Conservation (phyloP, 1,284 basidiomycete species). For the Sphaerobolus stellatus region DNA sequence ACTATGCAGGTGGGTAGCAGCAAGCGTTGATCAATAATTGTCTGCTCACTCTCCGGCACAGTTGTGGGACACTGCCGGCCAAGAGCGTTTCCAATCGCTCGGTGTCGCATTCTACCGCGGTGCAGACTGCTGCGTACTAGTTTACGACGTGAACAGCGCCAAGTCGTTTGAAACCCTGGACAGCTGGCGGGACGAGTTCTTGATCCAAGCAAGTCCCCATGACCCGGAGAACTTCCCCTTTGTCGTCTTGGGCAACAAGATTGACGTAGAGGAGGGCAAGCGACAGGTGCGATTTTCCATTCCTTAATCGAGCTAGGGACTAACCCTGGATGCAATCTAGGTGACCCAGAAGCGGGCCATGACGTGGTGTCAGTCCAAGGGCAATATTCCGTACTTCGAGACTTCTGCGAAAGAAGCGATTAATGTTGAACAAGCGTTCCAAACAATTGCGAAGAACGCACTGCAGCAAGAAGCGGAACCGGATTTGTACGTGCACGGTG, state of each 20-base stretch:
- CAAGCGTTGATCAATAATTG: background rate
- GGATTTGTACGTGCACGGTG: slow-evolving; percentile 68
- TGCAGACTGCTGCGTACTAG: slow-evolving; percentile 98
- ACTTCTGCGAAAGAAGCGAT: slow-evolving; percentile 99
- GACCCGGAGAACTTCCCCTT: slow-evolving; percentile 99
- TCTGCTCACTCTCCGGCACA: slow-evolving; percentile 31
- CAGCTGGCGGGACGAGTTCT: slow-evolving; percentile 96
- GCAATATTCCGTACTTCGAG: slow-evolving; percentile 99
- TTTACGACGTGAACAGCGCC: slow-evolving; percentile 98
- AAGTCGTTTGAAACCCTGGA: slow-evolving; percentile 99
- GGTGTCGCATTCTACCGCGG: slow-evolving; percentile 99
- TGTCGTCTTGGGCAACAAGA: slow-evolving; percentile 98
- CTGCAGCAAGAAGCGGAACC: slow-evolving; percentile 96
- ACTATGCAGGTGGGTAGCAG: slow-evolving; percentile 86
- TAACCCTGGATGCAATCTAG: slow-evolving; percentile 38
- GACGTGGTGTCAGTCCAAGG: slow-evolving; percentile 99
- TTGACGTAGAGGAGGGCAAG: slow-evolving; percentile 99
- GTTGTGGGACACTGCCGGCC: slow-evolving; percentile 99
- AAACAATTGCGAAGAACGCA: slow-evolving; percentile 98
- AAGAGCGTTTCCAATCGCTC: slow-evolving; percentile 98
- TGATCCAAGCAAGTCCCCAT: slow-evolving; percentile 96
- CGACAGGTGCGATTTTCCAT: slow-evolving; percentile 69
- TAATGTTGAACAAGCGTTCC: slow-evolving; percentile 99
- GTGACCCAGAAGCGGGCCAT: slow-evolving; percentile 99
- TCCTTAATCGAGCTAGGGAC: background rate